A percentile compares a stretch with the other conserved stretches of the same genome.
phyloP scores from a whole-genome alignment of 345 rosid species.

The Eucalyptus erythrocorys region DNA sequence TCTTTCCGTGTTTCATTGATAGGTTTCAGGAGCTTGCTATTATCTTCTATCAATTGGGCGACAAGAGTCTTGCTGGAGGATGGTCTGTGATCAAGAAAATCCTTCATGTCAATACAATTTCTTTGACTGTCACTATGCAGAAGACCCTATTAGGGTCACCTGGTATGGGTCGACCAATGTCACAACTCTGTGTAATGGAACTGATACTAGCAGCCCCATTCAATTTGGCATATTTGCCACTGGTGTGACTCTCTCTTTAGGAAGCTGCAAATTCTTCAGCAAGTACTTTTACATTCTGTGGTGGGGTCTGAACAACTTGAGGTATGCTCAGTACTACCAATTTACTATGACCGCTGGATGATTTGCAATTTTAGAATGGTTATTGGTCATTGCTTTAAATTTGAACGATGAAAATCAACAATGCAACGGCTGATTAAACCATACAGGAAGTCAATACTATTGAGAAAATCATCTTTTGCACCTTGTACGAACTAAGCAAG shows the following conservation, averaged over 20 bases:
- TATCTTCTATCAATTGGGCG: constrained; percentile 21
- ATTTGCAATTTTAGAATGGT: background rate
- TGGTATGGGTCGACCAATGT: constrained; percentile 15
- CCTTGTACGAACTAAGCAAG: background rate
- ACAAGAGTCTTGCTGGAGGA: constrained; percentile 24
- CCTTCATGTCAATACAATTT: constrained; percentile 1
- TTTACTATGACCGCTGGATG: background rate
- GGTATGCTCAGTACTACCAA: background rate
- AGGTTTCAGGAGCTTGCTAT: constrained; percentile 33
- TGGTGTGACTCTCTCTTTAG: background rate
- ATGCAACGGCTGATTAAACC: background rate
- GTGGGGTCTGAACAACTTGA: constrained; percentile 40
- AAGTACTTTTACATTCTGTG: constrained; percentile 29
- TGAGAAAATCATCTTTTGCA: background rate
- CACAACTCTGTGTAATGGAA: constrained; percentile 11
- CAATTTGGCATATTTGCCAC: background rate
- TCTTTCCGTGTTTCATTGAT: background rate
- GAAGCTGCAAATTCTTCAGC: constrained; percentile 5
- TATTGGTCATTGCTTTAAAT: background rate
- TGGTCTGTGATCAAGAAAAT: constrained; percentile 6
- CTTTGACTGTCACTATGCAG: constrained; percentile 12
- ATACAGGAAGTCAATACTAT: background rate
- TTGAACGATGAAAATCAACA: background rate
- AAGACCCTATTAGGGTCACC: background rate
- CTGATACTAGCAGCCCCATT: background rate